Percentiles rank a stretch among this genome's conserved stretches.
phyloP scores from a whole-genome alignment of 139 green algal genomes.

The Medakamo hakoo region DNA sequence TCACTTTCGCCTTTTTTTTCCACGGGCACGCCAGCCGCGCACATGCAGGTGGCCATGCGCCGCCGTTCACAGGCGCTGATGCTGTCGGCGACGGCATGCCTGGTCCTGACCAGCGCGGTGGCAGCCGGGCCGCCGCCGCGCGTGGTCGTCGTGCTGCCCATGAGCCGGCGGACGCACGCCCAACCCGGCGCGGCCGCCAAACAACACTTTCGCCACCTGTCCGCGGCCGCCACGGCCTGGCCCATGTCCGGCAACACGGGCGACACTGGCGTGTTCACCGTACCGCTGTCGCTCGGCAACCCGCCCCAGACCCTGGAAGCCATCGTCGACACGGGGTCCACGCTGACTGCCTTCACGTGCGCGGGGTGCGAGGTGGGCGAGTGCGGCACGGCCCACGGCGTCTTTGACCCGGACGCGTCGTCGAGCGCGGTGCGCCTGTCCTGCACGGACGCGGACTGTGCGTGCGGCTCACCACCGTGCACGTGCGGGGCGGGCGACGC shows the following conservation, averaged over 20 bases:
- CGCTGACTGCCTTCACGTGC: constrained; percentile 88
- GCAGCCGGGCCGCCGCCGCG: too few species aligned
- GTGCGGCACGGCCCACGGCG: constrained; percentile 47
- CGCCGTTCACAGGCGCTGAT: too few species aligned
- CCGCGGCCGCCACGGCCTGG: too few species aligned
- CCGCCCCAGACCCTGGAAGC: constrained; percentile 56
- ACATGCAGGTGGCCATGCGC: too few species aligned
- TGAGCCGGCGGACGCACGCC: too few species aligned
- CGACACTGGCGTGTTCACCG: too few species aligned
- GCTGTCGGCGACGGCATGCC: too few species aligned
- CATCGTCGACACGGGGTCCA: constrained; percentile 93
- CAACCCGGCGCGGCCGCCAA: too few species aligned
- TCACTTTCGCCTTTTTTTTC: not conserved
- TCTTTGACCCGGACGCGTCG: constrained; percentile 48
- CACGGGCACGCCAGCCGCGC: not conserved
- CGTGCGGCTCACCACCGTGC: constrained; percentile 52
- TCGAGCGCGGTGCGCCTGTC: constrained; percentile 29
- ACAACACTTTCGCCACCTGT: too few species aligned
- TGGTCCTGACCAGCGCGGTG: too few species aligned
- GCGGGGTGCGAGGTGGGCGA: constrained; percentile 28
- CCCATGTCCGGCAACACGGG: too few species aligned
- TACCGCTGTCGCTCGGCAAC: constrained; percentile 58
- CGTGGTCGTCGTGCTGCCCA: too few species aligned
- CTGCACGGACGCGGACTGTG: constrained; percentile 42
- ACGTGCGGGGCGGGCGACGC: constrained; percentile 24